Evolutionary conservation across 768 basidiomycete species (phyloP), one percentile per base, ranked within the genome.

Genomic region (Psilocybe cubensis): DNA sequence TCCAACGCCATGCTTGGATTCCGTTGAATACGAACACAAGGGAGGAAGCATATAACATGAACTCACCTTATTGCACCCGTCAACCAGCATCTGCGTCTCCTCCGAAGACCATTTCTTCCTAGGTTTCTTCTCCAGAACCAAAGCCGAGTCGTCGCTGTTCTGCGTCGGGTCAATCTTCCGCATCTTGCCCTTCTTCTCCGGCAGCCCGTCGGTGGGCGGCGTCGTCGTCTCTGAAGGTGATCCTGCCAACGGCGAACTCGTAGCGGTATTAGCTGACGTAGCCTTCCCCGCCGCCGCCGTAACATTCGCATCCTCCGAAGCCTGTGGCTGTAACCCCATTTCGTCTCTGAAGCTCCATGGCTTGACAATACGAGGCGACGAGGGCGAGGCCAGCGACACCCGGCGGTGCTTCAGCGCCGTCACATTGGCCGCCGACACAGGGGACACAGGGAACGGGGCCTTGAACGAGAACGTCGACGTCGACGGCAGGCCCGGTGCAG

Each of bases 1-100:
- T 46, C 92, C 92, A 40, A 95, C 93, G 41, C 92, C 92, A 72
- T 90, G 90, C 92, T 94, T 67, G 44, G 52, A 9, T 48, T 24
- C 50, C 35, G n/a, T 38, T 38, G 14, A 21, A 49, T 48, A 23
- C n/a, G n/a, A n/a, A n/a, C 6, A 35, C 33, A n/a, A 20, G 21
- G n/a, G 24, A n/a, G 31, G 23, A 44, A 9, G 33, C 28, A 55
- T 31, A 33, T 6, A 7, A 55, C 18, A 49, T 33, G 28, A 23
- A 80, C 88, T 56, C 63, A 93, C 92, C 63, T 79, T 83, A 70
- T 93, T 92, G 68, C 92, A 95, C 4, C 92, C 92, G 54, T 85
- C 81, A 40, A 94, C 91, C 48, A 95, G 84, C 89, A 92, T 92
- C 74, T 92, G 84, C 0, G 92, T 95, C 74, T 95, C 92, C 70